Base-by-base conservation (phyloP, 768 basidiomycete genomes). In the Pisolithus sp. region DNA sequence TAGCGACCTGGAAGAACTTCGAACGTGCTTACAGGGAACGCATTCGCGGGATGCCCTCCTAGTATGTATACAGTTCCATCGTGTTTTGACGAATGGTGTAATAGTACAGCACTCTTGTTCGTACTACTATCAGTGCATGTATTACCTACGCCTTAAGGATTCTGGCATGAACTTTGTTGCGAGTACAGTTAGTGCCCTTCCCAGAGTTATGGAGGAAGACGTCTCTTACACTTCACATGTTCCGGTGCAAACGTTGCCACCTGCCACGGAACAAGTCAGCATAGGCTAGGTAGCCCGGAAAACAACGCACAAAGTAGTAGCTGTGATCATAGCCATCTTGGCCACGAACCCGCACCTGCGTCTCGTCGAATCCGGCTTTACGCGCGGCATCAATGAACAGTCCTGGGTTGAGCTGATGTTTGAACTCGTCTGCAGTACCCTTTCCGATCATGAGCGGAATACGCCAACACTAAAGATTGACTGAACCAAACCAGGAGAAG, bases 191-290 rank as follows among this genome's bases (percentile, higher is more conserved):
- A 34, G 34, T 13, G 12, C 12, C 12, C 12, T 15, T 34, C 15
- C 34, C 13, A 15, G 34, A 5, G 34, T 34, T 34, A 13, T 34
- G 34, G 15, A 13, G 12, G 4, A 34, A 34, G 34, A 15, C 23
- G 71, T 5, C 8, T 18, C 87, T 68, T 56, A 90, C 90, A 97
- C 48, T 85, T 85, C 57, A 98, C 76, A 61, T 99, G 95, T 58
- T 93, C 93, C 10, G 85, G 75, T 17, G 83, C 86, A 62, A 95
- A 95, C 3, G 90, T 93, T 1, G 93, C 92, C 41, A 96, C 86
- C 91, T 93, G 47, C 28, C 52, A 17, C 12, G 26, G 18, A 17
- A 5, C 41, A 34, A n/a, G 20, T 49, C n/a, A 50, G 42, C 17
- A n/a, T 15, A 18, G 18, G 9, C 30, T 12, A 28, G 30, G 48